These are phyloP conservation scores for Fusarium chuoi DNA, from an alignment of 2,329 filamentous ascomycete genomes.

Conservation along the genomic window DNA sequence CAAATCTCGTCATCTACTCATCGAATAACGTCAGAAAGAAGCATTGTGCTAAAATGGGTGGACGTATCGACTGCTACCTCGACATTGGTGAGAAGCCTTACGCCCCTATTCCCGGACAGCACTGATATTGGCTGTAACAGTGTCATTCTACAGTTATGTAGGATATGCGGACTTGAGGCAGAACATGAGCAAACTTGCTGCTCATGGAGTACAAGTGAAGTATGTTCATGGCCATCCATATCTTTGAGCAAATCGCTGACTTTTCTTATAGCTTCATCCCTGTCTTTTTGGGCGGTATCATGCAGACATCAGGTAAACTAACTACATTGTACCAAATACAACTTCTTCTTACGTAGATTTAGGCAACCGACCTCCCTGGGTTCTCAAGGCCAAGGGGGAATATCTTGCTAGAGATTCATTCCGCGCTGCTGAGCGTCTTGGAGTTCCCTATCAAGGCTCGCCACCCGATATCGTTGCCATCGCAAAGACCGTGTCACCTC, in stretches of 20 bases:
- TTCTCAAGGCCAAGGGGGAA: slow-evolving; percentile 71
- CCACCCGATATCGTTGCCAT: slow-evolving; percentile 58
- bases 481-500: slow-evolving; percentile 62
- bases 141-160: slow-evolving; percentile 71
- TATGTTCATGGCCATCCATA: slow-evolving; percentile 51
- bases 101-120: not conserved
- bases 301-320: slow-evolving; percentile 65
- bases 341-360: slow-evolving; percentile 1
- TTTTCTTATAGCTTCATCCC: slow-evolving; percentile 68
- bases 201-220: slow-evolving; percentile 73
- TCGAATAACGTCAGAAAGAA: not conserved
- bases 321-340: not conserved
- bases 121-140: slow-evolving; percentile 55
- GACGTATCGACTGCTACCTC: slow-evolving; percentile 72
- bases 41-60: slow-evolving; percentile 57
- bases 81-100: slow-evolving; percentile 66
- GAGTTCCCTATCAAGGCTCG: slow-evolving; percentile 49
- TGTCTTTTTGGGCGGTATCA: slow-evolving; percentile 76
- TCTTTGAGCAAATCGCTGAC: not conserved
- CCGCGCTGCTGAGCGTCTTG: slow-evolving; percentile 53
- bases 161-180: slow-evolving; percentile 66
- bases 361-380: slow-evolving; percentile 83
- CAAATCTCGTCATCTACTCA: not conserved
- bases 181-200: slow-evolving; percentile 64
- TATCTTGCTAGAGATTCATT: slow-evolving; percentile 60